Evolutionary conservation across 2,329 filamentous ascomycete species (phyloP).

Genomic region (Atkinsonella hypoxylon): DNA sequence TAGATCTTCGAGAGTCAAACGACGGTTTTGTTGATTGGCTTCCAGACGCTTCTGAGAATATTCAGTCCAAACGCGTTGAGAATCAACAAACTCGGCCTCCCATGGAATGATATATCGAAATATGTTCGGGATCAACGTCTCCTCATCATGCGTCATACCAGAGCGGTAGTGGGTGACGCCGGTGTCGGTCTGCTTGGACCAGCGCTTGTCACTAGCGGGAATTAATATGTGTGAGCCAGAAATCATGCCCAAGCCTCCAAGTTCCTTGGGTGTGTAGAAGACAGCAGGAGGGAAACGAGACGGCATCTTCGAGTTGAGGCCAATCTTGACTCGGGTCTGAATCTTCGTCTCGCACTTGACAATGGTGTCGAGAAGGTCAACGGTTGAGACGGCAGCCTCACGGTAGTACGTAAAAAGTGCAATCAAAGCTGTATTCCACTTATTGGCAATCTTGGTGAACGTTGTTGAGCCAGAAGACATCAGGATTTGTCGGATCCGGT

Average conservation of each 20-base stretch:
- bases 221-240: constrained; percentile 97
- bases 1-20: constrained; percentile 86
- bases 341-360: constrained; percentile 99
- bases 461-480: constrained; percentile 99
- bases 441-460: constrained; percentile 99
- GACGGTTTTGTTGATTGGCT: constrained; percentile 92
- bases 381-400: constrained; percentile 91
- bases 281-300: constrained; percentile 96
- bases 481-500: constrained; percentile 92
- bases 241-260: constrained; percentile 97
- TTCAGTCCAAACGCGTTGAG: constrained; percentile 96
- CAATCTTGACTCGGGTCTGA: constrained; percentile 96
- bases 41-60: constrained; percentile 97
- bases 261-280: constrained; percentile 96
- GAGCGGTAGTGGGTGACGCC: constrained; percentile 94
- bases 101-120: constrained; percentile 99
- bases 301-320: constrained; percentile 98
- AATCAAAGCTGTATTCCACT: constrained; percentile 98
- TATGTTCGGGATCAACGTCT: constrained; percentile 96
- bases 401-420: constrained; percentile 97
- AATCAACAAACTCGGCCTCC: constrained; percentile 98
- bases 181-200: constrained; percentile 95
- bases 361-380: constrained; percentile 88
- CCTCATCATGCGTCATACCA: constrained; percentile 96
- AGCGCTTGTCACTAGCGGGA: constrained; percentile 92